Evolutionary conservation across 441 rosid species (phyloP), one percentile per base, ranked within the genome.

Genomic region (Gossypium lobatum): DNA sequence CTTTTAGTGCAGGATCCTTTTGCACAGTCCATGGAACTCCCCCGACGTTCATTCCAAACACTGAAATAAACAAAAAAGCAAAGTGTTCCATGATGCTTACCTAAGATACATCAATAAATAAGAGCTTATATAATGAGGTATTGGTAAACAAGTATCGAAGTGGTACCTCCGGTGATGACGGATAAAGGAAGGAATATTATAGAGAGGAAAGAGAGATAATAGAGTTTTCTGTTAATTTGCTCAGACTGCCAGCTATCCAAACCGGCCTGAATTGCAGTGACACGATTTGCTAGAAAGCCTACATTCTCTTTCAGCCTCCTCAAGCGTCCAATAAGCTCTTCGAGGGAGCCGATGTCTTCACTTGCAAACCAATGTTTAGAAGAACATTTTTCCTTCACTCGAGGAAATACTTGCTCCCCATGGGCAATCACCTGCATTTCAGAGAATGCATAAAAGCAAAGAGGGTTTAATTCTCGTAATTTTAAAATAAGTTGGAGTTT

Each of bases 11-110:
- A 0, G 95, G 95, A 46, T 90, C 77, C 39, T 70, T 81, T 75
- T 91, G 97, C 62, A 80, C 88, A 0, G 98, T 95, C 99, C 99
- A 93, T 25, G 98, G 99, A 78, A 95, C 98, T 76, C 99, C 99
- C 50, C 98, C 98, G 69, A 95, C 99, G 4, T 93, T 93, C 99
- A 95, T 95, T 70, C 99, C 99, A 60, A 95, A 93, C 48, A 93
- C 98, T 95, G 87, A 66, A 55, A 64, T 7, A 9, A 39, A 13
- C 18, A 31, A 58, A 25, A 23, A 23, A 18, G 4, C 16, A 71
- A 25, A 14, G 17, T 46, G 20, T 60, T 45, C 58, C 55, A 46
- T 59, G 60, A 5, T 53, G 39, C 65, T 23, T 5, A 0, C 10
- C 59, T 21, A 25, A 62, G 17, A 54, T 31, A 25, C 20, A 37